These are phyloP conservation scores for Aspergillus neotritici DNA, from an alignment of 2,329 filamentous ascomycete species.

Conservation along the genomic window DNA sequence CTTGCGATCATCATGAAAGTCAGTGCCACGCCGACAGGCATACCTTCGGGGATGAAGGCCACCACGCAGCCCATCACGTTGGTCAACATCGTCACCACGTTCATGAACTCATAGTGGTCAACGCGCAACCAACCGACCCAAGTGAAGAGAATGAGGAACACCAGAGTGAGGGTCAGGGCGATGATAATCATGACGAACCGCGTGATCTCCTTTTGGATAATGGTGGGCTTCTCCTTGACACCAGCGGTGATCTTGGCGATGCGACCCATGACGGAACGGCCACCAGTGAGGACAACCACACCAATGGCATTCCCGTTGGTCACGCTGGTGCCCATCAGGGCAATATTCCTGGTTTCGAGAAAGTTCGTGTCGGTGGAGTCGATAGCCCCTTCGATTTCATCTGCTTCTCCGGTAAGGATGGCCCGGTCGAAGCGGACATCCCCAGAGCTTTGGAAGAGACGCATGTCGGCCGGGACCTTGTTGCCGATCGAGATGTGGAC, in stretches of 20 bases:
- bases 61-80: slow-evolving; percentile 67
- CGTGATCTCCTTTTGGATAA: slow-evolving; percentile 66
- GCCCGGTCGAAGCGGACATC: slow-evolving; percentile 70
- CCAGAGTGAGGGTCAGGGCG: slow-evolving; percentile 60
- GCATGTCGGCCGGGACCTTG: slow-evolving; percentile 69
- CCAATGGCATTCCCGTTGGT: slow-evolving; percentile 64
- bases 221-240: slow-evolving; percentile 63
- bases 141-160: slow-evolving; percentile 44
- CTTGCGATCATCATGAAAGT: slow-evolving; percentile 71
- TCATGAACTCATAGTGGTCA: slow-evolving; percentile 64
- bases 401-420: slow-evolving; percentile 67
- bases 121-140: slow-evolving; percentile 64
- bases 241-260: slow-evolving; percentile 68
- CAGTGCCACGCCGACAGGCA: slow-evolving; percentile 64
- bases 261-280: slow-evolving; percentile 68
- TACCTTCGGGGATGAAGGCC: slow-evolving; percentile 72
- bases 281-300: slow-evolving; percentile 66
- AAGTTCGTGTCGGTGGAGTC: slow-evolving; percentile 66
- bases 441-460: slow-evolving; percentile 62
- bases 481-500: slow-evolving; percentile 65
- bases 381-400: slow-evolving; percentile 59
- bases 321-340: slow-evolving; percentile 71
- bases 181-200: slow-evolving; percentile 69
- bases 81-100: slow-evolving; percentile 65
- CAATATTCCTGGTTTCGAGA: slow-evolving; percentile 71